Conservation (phyloP, 176 grass and related monocot genomes). For the Melocanna baccifera region DNA sequence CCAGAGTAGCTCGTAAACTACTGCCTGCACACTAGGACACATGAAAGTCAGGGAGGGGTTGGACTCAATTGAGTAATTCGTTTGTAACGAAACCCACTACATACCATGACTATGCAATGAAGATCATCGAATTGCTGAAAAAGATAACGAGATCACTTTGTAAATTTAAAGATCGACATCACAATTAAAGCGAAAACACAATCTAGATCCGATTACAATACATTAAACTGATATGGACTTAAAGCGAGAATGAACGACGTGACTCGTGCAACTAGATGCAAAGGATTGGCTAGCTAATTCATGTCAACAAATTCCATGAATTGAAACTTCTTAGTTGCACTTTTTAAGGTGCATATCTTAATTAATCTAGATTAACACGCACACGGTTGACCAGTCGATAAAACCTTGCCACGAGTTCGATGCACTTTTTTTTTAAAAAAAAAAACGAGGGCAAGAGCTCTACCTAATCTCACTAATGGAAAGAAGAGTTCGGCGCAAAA, state of each 20-base stretch:
- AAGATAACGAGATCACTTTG: not conserved
- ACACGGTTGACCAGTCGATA: not conserved
- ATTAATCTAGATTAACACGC: not conserved
- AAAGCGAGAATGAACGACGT: not conserved
- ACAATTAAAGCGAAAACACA: not conserved
- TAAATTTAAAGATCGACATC: not conserved
- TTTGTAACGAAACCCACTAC: not conserved
- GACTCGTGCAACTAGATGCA: not conserved
- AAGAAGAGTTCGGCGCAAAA: not conserved
- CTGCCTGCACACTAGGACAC: not conserved
- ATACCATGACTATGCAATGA: not conserved
- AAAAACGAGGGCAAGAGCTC: not conserved
- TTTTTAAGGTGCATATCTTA: not conserved
- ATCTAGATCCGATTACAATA: not conserved
- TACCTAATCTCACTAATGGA: not conserved
- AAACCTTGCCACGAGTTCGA: not conserved
- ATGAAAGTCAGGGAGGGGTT: not conserved
- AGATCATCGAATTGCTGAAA: not conserved
- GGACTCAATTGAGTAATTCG: not conserved
- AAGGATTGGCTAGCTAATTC: not conserved
- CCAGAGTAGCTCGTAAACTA: not conserved
- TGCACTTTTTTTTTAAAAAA: not conserved
- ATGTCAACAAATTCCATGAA: not conserved
- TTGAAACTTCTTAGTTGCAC: not conserved
- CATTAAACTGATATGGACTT: not conserved